Base-by-base conservation (phyloP, 2,329 filamentous ascomycete species). In the Lecanicillium sp. region DNA sequence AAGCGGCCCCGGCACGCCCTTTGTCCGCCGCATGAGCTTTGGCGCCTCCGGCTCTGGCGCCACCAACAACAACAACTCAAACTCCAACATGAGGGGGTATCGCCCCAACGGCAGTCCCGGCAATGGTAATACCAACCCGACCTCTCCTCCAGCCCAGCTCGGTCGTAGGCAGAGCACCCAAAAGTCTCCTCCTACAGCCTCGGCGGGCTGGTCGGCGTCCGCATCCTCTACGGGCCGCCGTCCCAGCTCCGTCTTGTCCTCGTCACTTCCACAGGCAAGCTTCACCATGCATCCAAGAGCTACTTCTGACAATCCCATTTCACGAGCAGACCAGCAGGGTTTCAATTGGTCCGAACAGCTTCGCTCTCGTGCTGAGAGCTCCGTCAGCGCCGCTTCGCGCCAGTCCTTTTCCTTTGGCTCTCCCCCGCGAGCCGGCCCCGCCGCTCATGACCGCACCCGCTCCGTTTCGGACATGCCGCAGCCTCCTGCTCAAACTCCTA, bases 311-410 rank as follows among this genome's bases (percentile, higher is more conserved):
- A 67, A 65, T 64, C 65, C 64, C 48, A 55, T 59, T 67, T 63
- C 64, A 60, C 75, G 72, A 64, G 65, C 77, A 89, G 84, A 86
- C 73, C 87, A 92, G 55, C 57, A 60, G 73, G 86, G 85, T 62
- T 95, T 94, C 75, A 94, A 94, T 67, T 95, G 90, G 84, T 86
- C 87, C 58, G 90, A 95, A 70, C 89, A 94, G 69, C 79, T 95
- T 71, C 86, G 88, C 63, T 83, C 81, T 55, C 84, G 89, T 58
- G 89, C 89, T 53, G 87, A 94, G 68, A 89, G 87, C 63, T 82
- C 78, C 53, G 72, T 81, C 42, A 63, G 72, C 31, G 71, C 70
- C 49, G 59, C 69, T 35, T 25, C 22, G 22, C 71, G 76, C 41
- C 65, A 77, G 33, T 72, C 71, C 33, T 80, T 82, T 55, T 70